These are phyloP conservation scores for Penicillium steckii DNA, from an alignment of 495 filamentous ascomycete species.

Conservation along the genomic window DNA sequence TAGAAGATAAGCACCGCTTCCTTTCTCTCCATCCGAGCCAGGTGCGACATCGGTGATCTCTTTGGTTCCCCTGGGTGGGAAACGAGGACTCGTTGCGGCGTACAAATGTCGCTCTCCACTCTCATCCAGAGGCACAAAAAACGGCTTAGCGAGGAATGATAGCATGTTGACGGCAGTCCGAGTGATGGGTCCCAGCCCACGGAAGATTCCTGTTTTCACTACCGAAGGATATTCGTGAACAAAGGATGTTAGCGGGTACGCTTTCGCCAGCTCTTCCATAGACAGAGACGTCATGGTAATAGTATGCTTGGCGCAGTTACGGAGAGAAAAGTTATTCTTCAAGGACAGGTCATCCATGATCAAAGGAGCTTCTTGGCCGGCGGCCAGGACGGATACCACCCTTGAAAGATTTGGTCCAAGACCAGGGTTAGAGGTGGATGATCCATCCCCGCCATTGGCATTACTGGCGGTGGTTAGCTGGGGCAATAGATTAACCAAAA, in stretches of 20 bases:
- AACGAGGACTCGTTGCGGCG: constrained; percentile 40
- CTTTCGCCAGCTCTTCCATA: constrained; percentile 36
- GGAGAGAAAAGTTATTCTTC: constrained; percentile 30
- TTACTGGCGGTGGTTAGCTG: constrained; percentile 44
- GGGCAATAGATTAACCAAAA: constrained; percentile 61
- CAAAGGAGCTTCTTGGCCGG: constrained; percentile 51
- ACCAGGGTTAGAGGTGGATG: background rate
- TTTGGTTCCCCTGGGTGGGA: constrained; percentile 17
- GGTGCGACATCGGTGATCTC: constrained; percentile 4
- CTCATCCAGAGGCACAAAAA: constrained; percentile 34
- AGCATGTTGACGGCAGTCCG: constrained; percentile 10
- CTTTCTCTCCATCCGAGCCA: constrained; percentile 22
- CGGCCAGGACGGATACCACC: constrained; percentile 57
- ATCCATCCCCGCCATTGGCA: background rate
- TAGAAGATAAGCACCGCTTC: constrained; percentile 20
- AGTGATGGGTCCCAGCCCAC: constrained; percentile 17
- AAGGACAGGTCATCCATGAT: constrained; percentile 46
- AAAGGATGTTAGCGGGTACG: constrained; percentile 52
- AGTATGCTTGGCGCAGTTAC: constrained; percentile 43
- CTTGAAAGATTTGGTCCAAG: constrained; percentile 40
- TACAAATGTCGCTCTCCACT: constrained; percentile 47
- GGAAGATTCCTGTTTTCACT: constrained; percentile 45
- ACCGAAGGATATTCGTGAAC: constrained; percentile 57
- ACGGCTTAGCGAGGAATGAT: constrained; percentile 18
- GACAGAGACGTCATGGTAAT: constrained; percentile 48